Base-by-base conservation (phyloP, 805 yeast species). In the Hanseniaspora opuntiae region DNA sequence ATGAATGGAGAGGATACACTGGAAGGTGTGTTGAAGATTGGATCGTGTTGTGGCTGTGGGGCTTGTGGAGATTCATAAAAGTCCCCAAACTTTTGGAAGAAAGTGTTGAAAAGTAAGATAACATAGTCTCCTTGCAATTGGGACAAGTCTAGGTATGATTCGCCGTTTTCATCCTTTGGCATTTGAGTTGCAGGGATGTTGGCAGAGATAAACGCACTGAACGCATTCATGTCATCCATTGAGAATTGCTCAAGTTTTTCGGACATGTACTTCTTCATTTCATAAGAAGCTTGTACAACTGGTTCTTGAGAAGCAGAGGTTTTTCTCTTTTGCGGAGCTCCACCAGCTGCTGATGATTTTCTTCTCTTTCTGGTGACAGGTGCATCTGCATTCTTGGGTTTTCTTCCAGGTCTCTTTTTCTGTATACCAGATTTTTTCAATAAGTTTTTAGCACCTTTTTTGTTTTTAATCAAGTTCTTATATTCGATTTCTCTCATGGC, bases 101-200 rank as follows among this genome's bases (percentile, higher is more conserved):
- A 87, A 60, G 83, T 85, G 65, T 84, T 82, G 74, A 88, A 90
- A 58, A 93, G 72, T 63, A 86, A 85, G 65, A 86, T 70, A 53
- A 90, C 76, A 1, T 97, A 89, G 41, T 78, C 71, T 58, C 86
- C 87, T 61, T 86, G 96, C 60, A 93, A 75, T 68, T 84, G 84
- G 65, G 93, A 97, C 81, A 93, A 84, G 68, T 93, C 98, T 56
- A 93, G 75, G 72, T 93, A 98, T 57, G 93, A 93, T 71, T 93
- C 97, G 55, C 90, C 97, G 61, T 24, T 25, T 37, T 53, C 56
- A 47, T 53, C 56, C n/a, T 53, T 53, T 20, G 56, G 56, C 53
- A 53, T 47, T 22, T 48, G 47, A 9, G 49, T 45, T 4, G 45
- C 35, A 11, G 52, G 53, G 8, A 53, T 53, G 22, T 53, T 53